These are phyloP conservation scores for Entrophospora sp. DNA, from an alignment of 192 early-diverging fungal genomes.

Conservation along the genomic window DNA sequence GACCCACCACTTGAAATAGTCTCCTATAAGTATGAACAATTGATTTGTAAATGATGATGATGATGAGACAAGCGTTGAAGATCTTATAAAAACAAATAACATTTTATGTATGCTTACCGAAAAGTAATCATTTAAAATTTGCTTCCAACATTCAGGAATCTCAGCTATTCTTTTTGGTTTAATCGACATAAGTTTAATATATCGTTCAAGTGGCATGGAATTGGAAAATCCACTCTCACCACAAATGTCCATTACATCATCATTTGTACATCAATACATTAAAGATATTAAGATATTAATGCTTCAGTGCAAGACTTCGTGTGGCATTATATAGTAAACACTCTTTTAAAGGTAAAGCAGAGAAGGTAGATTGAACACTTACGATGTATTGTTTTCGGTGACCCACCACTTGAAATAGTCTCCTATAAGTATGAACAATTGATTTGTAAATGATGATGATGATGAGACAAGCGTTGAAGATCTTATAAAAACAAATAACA, in stretches of 20 bases:
- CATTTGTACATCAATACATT: constrained; percentile 7
- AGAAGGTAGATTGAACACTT: too few relatives aligned
- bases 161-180: constrained; percentile 8
- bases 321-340: too few relatives aligned
- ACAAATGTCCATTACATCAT: constrained; percentile 19
- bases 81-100: background rate
- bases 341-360: too few relatives aligned
- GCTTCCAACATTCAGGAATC: background rate
- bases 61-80: too few relatives aligned
- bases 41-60: background rate
- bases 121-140: background rate
- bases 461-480: too few relatives aligned
- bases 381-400: background rate
- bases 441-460: background rate
- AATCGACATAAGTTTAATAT: constrained; percentile 6
- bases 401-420: background rate
- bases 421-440: constrained; percentile 8
- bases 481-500: background rate
- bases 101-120: constrained; percentile 5
- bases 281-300: constrained; percentile 9
- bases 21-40: constrained; percentile 8
- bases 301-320: too few relatives aligned
- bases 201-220: constrained; percentile 6
- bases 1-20: background rate
- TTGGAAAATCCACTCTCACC: constrained; percentile 8